Conservation (phyloP, 148 eudicot species). For the Mesembryanthemum crystallinum region DNA sequence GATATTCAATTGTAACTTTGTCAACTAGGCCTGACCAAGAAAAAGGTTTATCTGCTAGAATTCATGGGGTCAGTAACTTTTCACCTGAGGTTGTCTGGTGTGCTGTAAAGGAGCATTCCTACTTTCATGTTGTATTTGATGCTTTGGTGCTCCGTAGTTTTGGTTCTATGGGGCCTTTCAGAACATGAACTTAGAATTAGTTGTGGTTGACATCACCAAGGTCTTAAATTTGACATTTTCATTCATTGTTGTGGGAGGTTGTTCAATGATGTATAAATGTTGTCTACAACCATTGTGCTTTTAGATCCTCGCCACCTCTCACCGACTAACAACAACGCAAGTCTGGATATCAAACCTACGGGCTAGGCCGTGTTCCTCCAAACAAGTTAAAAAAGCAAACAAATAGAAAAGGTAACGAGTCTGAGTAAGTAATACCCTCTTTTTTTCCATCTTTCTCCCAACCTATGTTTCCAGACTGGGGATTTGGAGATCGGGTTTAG, state of each 20-base stretch:
- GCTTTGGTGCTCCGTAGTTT: neutral
- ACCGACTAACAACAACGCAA: neutral
- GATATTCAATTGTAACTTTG: no score
- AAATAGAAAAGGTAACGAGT: no score
- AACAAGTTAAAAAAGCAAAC: neutral
- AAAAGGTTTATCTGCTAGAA: no score
- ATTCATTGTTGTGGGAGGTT: neutral
- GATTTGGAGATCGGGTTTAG: no score
- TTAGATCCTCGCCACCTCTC: neutral
- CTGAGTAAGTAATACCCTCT: no score
- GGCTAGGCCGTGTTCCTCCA: neutral
- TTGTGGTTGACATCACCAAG: neutral
- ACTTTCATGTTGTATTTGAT: neutral
- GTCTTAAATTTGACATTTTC: neutral
- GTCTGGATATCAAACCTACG: neutral
- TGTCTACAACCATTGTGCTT: no score
- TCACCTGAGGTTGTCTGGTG: neutral
- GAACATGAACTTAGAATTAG: neutral
- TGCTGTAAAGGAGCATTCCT: neutral
- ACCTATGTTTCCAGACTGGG: no score
- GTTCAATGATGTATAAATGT: neutral
- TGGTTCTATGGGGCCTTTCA: neutral
- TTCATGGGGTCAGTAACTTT: no score
- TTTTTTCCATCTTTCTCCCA: no score
- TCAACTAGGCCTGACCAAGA: neutral